Percentiles rank a stretch among this genome's conserved stretches.
Conservation (phyloP, 1,284 basidiomycete species). For the Tylopilus sp. region DNA sequence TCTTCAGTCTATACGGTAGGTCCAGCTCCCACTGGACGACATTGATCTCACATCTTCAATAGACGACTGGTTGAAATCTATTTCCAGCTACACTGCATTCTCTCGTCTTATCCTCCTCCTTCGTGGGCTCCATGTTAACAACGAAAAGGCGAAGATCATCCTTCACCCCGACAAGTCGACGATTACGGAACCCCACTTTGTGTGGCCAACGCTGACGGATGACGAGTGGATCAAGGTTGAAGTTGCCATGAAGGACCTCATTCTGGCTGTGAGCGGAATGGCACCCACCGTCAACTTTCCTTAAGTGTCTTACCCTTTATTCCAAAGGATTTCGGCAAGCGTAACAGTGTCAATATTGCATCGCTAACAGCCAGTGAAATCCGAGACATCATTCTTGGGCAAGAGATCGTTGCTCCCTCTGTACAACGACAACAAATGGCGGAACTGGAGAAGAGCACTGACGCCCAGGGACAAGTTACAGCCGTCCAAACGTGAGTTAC, state of each 20-base stretch:
- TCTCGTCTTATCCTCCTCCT: slow-evolving; percentile 94
- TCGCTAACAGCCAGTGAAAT: slow-evolving; percentile 96
- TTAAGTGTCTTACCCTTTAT: slow-evolving; percentile 10
- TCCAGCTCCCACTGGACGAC: background rate
- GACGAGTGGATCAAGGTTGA: slow-evolving; percentile 99
- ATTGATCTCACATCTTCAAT: slow-evolving; percentile 8
- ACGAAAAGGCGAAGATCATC: slow-evolving; percentile 98
- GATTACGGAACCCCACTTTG: slow-evolving; percentile 96
- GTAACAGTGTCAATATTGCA: slow-evolving; percentile 98
- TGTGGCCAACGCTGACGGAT: slow-evolving; percentile 94
- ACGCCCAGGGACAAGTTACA: slow-evolving; percentile 93
- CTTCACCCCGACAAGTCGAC: slow-evolving; percentile 91
- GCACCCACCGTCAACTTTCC: background rate
- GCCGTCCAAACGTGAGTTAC: slow-evolving; percentile 81
- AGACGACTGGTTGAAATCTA: slow-evolving; percentile 99
- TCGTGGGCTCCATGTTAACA: slow-evolving; percentile 97
- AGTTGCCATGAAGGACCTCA: slow-evolving; percentile 93
- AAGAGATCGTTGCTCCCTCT: slow-evolving; percentile 92
- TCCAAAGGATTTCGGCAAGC: slow-evolving; percentile 90
- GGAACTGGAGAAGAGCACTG: slow-evolving; percentile 94
- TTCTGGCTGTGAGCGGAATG: slow-evolving; percentile 61
- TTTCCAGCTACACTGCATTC: slow-evolving; percentile 99
- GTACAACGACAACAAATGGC: slow-evolving; percentile 99
- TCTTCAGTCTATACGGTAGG: slow-evolving; percentile 93
- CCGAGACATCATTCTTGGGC: slow-evolving; percentile 93